These are phyloP conservation scores for Alternaria sp. DNA, from an alignment of 2,329 filamentous ascomycete genomes.

Conservation along the genomic window DNA sequence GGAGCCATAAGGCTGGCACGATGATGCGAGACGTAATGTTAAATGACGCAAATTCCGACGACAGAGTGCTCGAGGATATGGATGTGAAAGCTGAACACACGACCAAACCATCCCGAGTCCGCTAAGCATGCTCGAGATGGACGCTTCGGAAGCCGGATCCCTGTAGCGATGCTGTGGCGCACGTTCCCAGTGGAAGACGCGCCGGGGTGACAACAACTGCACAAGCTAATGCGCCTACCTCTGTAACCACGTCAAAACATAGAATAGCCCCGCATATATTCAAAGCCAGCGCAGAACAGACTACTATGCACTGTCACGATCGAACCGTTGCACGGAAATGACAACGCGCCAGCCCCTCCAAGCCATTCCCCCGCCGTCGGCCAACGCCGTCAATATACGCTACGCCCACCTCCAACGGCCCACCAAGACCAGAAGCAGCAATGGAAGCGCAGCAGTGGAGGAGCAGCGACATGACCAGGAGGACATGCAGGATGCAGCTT, in stretches of 20 bases:
- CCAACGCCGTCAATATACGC: slow-evolving; percentile 37
- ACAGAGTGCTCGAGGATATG: neutral
- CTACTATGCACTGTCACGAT: slow-evolving; percentile 29
- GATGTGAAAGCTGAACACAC: neutral
- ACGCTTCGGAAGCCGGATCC: slow-evolving; percentile 13
- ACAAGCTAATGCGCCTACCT: slow-evolving; percentile 19
- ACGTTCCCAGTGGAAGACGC: slow-evolving; percentile 36
- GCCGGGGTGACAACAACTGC: slow-evolving; percentile 33
- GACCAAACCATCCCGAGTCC: neutral
- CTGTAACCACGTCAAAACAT: slow-evolving; percentile 11
- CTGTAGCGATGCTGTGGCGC: slow-evolving; percentile 28
- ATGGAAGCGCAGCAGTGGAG: slow-evolving; percentile 36
- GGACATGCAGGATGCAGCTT: slow-evolving; percentile 32
- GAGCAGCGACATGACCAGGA: slow-evolving; percentile 31
- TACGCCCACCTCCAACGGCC: slow-evolving; percentile 31
- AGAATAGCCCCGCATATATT: slow-evolving; percentile 7
- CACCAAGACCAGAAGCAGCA: slow-evolving; percentile 26
- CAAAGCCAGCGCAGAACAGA: slow-evolving; percentile 1
- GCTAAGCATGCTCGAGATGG: slow-evolving; percentile 1
- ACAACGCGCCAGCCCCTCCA: slow-evolving; percentile 48
- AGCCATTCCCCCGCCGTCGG: slow-evolving; percentile 43
- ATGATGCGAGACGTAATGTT: slow-evolving; percentile 6
- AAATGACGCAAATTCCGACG: neutral
- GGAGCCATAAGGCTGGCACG: slow-evolving; percentile 36
- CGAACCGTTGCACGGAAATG: slow-evolving; percentile 33